Percentiles rank a stretch among this genome's conserved stretches.
Conservation (phyloP, 441 rosid species). For the Corymbia calophylla region DNA sequence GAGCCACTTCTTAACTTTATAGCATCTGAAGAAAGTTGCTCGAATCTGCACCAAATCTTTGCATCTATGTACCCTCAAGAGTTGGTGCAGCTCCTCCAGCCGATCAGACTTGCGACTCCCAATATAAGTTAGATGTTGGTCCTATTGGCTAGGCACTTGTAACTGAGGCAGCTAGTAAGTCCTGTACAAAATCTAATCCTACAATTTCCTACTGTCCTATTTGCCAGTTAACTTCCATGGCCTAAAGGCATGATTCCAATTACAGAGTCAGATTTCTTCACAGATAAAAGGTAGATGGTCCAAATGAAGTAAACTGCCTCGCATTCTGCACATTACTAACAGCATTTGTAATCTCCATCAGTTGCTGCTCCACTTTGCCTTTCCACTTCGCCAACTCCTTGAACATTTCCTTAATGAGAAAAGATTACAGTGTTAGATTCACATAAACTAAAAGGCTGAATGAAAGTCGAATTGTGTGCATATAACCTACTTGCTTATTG, state of each 20-base stretch:
- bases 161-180: not conserved
- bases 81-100: not conserved
- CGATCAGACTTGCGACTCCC: not conserved
- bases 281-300: not conserved
- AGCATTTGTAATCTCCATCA: constrained; percentile 43
- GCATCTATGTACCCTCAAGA: not conserved
- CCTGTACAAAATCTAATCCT: not conserved
- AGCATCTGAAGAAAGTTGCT: not conserved
- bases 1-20: not conserved
- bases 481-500: not conserved
- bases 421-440: not conserved
- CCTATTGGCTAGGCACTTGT: not conserved
- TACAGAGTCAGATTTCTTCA: not conserved
- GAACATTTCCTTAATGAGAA: constrained; percentile 45
- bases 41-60: not conserved
- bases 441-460: not conserved
- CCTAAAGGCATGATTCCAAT: not conserved
- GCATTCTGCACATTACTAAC: constrained; percentile 41
- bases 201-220: not conserved
- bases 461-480: not conserved
- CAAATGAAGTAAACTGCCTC: constrained; percentile 12
- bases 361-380: constrained; percentile 67
- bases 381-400: constrained; percentile 72
- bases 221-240: not conserved
- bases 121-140: not conserved